Conservation (phyloP, 1,284 basidiomycete genomes). For the Lentinula novae-zelandiae region DNA sequence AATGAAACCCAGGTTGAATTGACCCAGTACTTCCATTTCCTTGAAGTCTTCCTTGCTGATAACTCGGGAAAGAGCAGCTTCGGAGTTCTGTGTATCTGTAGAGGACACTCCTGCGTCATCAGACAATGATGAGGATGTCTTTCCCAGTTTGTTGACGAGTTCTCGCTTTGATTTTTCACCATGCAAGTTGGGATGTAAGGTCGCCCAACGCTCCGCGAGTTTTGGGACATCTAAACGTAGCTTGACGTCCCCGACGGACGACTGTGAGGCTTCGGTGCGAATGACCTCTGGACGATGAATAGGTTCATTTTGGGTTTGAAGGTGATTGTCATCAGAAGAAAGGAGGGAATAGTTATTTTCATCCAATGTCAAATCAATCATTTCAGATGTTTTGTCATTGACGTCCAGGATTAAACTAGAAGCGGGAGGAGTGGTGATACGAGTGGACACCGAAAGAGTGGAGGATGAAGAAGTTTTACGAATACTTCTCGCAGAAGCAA, state of each 20-base stretch:
- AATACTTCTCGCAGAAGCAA: neutral
- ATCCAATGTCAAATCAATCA: slow-evolving; percentile 12
- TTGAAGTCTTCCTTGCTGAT: slow-evolving; percentile 89
- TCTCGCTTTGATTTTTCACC: neutral
- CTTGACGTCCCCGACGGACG: slow-evolving; percentile 29
- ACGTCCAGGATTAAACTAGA: slow-evolving; percentile 1
- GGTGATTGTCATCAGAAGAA: slow-evolving; percentile 1
- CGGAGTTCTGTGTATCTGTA: slow-evolving; percentile 38
- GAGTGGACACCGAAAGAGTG: neutral
- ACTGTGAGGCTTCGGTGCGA: slow-evolving; percentile 27
- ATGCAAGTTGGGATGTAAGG: slow-evolving; percentile 11
- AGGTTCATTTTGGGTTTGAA: slow-evolving; percentile 16
- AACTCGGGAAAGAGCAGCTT: slow-evolving; percentile 71
- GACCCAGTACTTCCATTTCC: slow-evolving; percentile 84
- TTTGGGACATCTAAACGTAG: slow-evolving; percentile 44
- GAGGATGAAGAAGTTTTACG: neutral
- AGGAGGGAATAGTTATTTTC: slow-evolving; percentile 5
- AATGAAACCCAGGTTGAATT: slow-evolving; percentile 98
- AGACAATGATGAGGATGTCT: slow-evolving; percentile 16
- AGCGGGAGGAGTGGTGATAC: slow-evolving; percentile 1
- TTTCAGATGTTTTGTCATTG: slow-evolving; percentile 9
- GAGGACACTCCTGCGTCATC: slow-evolving; percentile 61
- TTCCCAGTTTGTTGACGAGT: neutral
- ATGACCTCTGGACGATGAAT: slow-evolving; percentile 40
- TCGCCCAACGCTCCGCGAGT: slow-evolving; percentile 36